A percentile compares a stretch with the other conserved stretches of the same genome.
Evolutionary conservation across 1,139 yeast genomes (phyloP).

Genomic region (Geotrichum bryndzae): DNA sequence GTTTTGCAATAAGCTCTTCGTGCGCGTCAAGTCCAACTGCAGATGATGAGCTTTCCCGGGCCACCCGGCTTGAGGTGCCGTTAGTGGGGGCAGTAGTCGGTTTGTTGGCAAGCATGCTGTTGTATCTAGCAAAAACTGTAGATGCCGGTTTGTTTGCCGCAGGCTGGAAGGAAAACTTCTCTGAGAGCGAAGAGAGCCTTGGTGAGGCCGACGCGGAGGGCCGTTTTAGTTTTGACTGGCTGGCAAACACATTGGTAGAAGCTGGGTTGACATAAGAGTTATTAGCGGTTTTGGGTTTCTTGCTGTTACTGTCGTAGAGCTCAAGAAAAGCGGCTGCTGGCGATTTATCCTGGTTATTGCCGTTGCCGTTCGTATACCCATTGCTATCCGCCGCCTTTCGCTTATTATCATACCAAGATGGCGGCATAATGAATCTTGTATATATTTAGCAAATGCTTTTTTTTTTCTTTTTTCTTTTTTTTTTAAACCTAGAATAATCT

Average conservation of each 20-base stretch:
- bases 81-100: conserved; percentile 3
- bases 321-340: conserved; percentile 2
- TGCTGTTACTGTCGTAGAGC: not conserved
- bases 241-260: not conserved
- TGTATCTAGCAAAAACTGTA: conserved; percentile 23
- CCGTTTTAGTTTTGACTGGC: conserved; percentile 14
- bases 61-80: conserved; percentile 3
- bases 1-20: conserved; percentile 20
- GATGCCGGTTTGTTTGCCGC: conserved; percentile 13
- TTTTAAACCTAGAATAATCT: not conserved
- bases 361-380: not conserved
- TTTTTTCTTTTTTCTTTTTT: not conserved
- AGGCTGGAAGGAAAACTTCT: conserved; percentile 23
- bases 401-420: conserved; percentile 13
- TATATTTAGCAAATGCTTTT: not conserved
- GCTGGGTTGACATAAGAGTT: not conserved
- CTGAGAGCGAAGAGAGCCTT: conserved; percentile 23
- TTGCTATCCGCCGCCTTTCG: conserved; percentile 11
- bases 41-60: conserved; percentile 1
- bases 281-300: not conserved
- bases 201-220: conserved; percentile 16
- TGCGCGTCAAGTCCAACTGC: conserved; percentile 14
- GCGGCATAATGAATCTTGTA: conserved; percentile 8
- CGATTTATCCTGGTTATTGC: conserved; percentile 1
- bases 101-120: conserved; percentile 16